Base-by-base conservation (phyloP, 225 moss, liverwort and hornwort species). In the Straminergon stramineum region DNA sequence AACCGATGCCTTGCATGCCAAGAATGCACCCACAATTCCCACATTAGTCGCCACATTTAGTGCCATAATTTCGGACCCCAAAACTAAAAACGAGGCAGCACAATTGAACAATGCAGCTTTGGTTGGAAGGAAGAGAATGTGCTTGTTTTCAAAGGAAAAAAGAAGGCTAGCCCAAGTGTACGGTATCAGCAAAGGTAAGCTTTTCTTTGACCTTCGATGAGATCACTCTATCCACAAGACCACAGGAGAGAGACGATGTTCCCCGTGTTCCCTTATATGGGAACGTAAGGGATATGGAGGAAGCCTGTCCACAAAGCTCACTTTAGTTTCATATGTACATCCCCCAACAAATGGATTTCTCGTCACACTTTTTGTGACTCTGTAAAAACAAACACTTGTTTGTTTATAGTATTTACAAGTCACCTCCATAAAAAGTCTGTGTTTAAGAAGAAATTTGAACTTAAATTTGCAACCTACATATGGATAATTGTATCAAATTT, bases 211-310 rank as follows among this genome's bases (percentile, higher is more conserved):
- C 85, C 64, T 32, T 21, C 56, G 85, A 53, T 20, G 61, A 64
- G 88, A 90, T 92, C 82, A 83, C 85, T 87, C 85, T 92, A 92
- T 92, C 91, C 91, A 43, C 43, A 26, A 82, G 71, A 48, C n/a
- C 41, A 75, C 19, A 61, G 16, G 89, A 67, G 90, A 85, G 87
- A 74, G 89, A 75, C 85, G 74, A 21, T 23, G 94, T 91, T 92
- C 92, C 84, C 53, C 4, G 5, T 13, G 86, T 78, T 85, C 88
- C 34, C 82, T 5, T 16, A 0, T 0, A 0, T 67, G 92, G 39
- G 89, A 92, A 85, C 91, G 56, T 23, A 87, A 27, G 89, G 52
- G 87, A 12, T 68, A 35, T 90, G 89, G 92, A 69, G 85, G 89
- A 39, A 88, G 87, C 89, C 79, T 53, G 74, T 85, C 93, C 92